Base-by-base conservation (phyloP, 371 early-diverging fungal species). In the Mucor mucedo region DNA sequence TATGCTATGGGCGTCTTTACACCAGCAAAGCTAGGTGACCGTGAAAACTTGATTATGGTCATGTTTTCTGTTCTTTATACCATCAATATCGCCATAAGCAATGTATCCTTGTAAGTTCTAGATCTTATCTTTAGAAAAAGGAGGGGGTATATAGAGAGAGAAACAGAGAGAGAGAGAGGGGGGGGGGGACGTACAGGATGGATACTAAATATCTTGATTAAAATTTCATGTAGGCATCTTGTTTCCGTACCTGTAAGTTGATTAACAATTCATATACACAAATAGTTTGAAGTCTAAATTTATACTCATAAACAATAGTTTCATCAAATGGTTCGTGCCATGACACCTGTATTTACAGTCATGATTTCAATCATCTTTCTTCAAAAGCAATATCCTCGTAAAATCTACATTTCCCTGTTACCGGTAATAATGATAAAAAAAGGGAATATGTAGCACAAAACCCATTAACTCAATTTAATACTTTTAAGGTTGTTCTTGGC, bases 271-370 rank as follows among this genome's bases (percentile, higher is more conserved):
- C 5, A 21, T 28, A 27, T 28, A 29, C 11, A 14, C 21, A 42
- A 47, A 52, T 35, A 66, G 50, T 27, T 16, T 14, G 5, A 8
- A 53, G 10, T 21, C 30, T 29, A 30, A 32, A 33, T 32, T 42
- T 42, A 11, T 11, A 42, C 6, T 10, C 3, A 44, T 44, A 56
- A 47, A 45, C 30, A 29, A 10, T 53, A 80, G 84, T 70, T 95
- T 65, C 95, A 96, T 69, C 95, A 96, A 82, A 89, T 93, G 32
- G 90, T 95, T 4, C 84, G 96, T 32, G 90, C 91, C 61, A 94
- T 92, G 80, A 90, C 89, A 9, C 96, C 95, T 0, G 88, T 92
- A 16, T 90, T 94, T 62, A 93, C 95, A 1, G 80, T 93, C 14
- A 66, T 84, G 41, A 69, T 95, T 40, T 87, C 89, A 14, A 70